phyloP scores from a whole-genome alignment of 1,139 yeast genomes.

The Ogataea hybrid region DNA sequence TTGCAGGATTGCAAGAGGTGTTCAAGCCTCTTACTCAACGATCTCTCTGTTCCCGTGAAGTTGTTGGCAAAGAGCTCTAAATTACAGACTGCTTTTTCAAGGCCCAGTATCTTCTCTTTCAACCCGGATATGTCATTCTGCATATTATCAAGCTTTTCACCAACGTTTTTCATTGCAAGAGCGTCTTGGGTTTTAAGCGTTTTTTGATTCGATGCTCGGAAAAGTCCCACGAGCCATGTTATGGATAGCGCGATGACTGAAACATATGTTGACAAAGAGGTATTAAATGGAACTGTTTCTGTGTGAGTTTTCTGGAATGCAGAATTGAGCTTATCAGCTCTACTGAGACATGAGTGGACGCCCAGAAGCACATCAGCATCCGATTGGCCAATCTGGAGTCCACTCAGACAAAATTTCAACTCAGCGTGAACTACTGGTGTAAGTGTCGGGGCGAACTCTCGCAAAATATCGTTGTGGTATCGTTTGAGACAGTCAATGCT shows the following conservation, averaged over 20 bases:
- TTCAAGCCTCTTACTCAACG: conserved; percentile 4
- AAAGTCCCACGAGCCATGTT: background rate
- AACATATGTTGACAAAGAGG: conserved; percentile 1
- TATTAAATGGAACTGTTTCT: background rate
- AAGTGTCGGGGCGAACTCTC: conserved; percentile 13
- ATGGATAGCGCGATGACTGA: background rate
- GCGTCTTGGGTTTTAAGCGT: background rate
- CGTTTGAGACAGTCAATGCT: conserved; percentile 14
- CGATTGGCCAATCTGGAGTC: conserved; percentile 2
- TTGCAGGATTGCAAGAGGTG: conserved; percentile 4
- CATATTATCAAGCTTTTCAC: background rate
- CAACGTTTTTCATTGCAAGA: background rate
- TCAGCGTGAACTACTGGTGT: conserved; percentile 15
- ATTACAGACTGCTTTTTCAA: conserved; percentile 17
- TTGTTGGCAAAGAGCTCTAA: conserved; percentile 15
- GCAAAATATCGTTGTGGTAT: conserved; percentile 12
- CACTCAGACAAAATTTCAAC: conserved; percentile 15
- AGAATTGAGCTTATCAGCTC: conserved; percentile 14
- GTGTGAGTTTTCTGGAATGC: conserved; percentile 1
- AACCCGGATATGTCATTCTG: conserved; percentile 13
- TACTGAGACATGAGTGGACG: conserved; percentile 15
- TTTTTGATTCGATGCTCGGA: background rate
- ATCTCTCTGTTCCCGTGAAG: conserved; percentile 9
- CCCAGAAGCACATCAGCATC: conserved; percentile 14
- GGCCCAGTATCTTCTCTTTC: conserved; percentile 19